These are phyloP conservation scores for Carex littledalei DNA, from an alignment of 176 grass and related monocot genomes.

Conservation along the genomic window DNA sequence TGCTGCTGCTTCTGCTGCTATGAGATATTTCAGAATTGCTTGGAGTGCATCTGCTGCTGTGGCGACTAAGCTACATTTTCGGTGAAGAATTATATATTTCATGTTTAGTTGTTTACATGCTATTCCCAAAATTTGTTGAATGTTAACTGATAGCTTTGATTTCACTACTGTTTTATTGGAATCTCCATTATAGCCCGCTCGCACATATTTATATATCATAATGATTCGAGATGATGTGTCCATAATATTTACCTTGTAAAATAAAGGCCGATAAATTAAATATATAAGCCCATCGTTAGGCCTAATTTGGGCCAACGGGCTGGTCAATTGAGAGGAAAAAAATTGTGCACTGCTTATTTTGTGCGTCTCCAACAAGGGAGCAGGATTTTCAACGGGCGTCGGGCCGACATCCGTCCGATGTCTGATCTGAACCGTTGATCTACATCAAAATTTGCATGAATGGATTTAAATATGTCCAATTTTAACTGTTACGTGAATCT, in stretches of 20 bases:
- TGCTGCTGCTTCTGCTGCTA: constrained; percentile 36
- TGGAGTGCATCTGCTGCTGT: constrained; percentile 39
- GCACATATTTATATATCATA: no score
- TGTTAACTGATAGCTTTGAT: background rate
- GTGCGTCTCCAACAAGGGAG: background rate
- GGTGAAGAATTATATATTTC: background rate
- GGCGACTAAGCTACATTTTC: constrained; percentile 34
- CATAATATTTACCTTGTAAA: background rate
- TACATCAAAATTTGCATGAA: no score
- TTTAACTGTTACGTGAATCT: no score
- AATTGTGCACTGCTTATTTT: background rate
- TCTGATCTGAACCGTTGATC: no score
- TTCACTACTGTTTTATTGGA: background rate
- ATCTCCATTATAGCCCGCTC: background rate
- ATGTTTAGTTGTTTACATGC: background rate
- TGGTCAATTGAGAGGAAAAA: background rate
- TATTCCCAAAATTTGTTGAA: background rate
- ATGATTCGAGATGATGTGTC: no score
- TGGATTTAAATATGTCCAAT: no score
- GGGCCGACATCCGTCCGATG: no score
- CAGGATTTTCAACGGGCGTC: no score
- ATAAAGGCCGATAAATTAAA: background rate
- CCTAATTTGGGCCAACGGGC: background rate
- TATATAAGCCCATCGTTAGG: background rate
- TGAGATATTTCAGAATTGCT: no score